Conservation (phyloP, 2,329 filamentous ascomycete species). For the Tolypocladium ophioglossoides region DNA sequence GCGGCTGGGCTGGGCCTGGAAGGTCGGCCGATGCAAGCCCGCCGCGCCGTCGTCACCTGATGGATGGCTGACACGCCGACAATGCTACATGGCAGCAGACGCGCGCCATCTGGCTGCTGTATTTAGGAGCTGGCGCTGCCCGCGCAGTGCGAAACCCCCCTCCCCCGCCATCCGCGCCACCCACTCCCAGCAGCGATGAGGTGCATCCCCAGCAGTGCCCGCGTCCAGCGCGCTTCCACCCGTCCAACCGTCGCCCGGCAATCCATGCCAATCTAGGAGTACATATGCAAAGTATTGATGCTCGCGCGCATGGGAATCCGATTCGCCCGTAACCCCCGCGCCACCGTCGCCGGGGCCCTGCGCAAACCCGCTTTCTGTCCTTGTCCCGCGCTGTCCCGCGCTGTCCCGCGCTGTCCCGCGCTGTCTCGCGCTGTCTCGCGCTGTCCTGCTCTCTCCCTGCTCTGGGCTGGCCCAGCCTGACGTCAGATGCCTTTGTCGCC, state of each 20-base stretch:
- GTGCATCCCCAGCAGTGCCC: no score
- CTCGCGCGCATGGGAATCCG: neutral
- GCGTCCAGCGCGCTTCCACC: neutral
- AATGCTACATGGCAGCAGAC: neutral
- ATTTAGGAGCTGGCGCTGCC: no score
- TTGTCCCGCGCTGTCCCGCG: no score
- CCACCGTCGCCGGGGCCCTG: no score
- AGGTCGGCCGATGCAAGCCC: neutral
- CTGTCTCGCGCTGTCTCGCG: no score
- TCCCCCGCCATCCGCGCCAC: neutral
- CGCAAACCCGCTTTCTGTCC: neutral
- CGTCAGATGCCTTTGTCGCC: neutral
- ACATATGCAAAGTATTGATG: neutral
- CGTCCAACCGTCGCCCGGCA: neutral
- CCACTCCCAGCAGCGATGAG: neutral
- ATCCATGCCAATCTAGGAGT: no score
- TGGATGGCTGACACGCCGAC: neutral
- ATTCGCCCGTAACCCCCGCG: neutral
- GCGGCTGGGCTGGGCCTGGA: no score
- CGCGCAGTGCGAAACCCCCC: no score
- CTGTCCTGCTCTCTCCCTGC: no score
- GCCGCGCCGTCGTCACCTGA: neutral
- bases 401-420: no score
- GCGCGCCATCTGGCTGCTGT: neutral
- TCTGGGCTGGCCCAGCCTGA: neutral